Percentiles rank a stretch among this genome's conserved stretches.
These are phyloP conservation scores for Dendrocalamus latiflorus DNA, from an alignment of 202 grass and related monocot genomes.

Conservation along the genomic window DNA sequence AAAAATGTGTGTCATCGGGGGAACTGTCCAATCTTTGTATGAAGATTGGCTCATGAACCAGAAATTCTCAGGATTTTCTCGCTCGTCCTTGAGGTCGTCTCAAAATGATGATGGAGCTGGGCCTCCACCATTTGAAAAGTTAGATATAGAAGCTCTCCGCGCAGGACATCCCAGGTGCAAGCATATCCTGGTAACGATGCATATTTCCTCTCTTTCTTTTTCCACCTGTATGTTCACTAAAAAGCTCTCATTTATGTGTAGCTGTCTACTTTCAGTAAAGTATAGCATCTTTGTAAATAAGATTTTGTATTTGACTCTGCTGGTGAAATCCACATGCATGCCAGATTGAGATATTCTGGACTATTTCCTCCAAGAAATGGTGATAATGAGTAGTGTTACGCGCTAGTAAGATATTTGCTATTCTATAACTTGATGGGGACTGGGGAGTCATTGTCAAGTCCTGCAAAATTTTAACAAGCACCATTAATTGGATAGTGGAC, in stretches of 20 bases:
- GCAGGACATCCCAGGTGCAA: conserved; percentile 33
- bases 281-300: neutral
- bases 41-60: conserved; percentile 91
- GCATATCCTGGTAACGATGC: conserved; percentile 36
- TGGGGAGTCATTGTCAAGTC: neutral
- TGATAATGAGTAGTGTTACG: neutral
- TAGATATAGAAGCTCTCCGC: conserved; percentile 40
- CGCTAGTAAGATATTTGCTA: neutral
- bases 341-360: neutral
- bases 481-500: neutral
- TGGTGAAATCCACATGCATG: neutral
- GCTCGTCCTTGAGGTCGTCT: conserved; percentile 51
- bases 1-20: conserved; percentile 60
- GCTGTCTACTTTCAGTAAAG: conserved; percentile 11
- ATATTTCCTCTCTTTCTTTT: conserved; percentile 23
- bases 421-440: neutral
- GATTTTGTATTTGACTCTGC: neutral
- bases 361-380: neutral
- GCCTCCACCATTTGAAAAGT: conserved; percentile 85
- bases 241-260: neutral
- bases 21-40: conserved; percentile 67
- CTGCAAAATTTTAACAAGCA: conserved; percentile 13
- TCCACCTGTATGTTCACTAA: neutral
- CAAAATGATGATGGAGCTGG: conserved; percentile 62
- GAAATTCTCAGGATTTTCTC: conserved; percentile 70